Base-by-base conservation (phyloP, 257 asterid genomes). In the Primulina tabacum region DNA sequence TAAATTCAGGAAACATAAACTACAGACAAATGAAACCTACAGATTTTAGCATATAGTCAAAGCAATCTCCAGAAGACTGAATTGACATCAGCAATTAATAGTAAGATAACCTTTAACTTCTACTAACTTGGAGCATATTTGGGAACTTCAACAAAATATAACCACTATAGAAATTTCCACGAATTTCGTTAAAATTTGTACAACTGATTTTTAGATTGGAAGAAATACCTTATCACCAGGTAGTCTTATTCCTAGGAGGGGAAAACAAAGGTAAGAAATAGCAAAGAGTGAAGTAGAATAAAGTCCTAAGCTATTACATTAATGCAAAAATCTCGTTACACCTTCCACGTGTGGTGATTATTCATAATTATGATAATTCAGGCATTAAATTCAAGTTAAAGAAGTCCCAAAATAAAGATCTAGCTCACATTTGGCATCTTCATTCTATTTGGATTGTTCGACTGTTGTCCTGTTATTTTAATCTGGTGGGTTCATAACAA, bases 171-270 rank as follows among this genome's bases (percentile, higher is more conserved):
- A 35, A 24, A 35, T 3, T 6, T 35, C 43, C 4, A 3, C 14
- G 2, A 10, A 2, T 40, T 2, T 40, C 2, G 14, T 40, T 11
- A 40, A 40, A 40, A 8, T 38, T 38, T 38, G 14, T 38, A 38
- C 9, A 40, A 10, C 50, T 40, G 5, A 40, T 40, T 1, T 40
- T 40, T 40, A 40, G 16, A 40, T 2, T 40, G 14, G 50, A 40
- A 40, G 50, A 57, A 72, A 72, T 8, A 71, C 16, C 67, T 21
- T 53, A 65, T 18, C 14, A 40, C 58, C 62, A 8, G 63, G 28
- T 14, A 17, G 26, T 43, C 8, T 12, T 35, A 6, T 8, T 29
- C 63, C 47, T n/a, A 63, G 6, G 11, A 38, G 8, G 32, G 35
- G 26, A 38, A 16, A 37, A 17, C 4, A 17, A 21, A 38, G 28